Evolutionary conservation across 176 grass and related monocot genomes (phyloP), one percentile per base, ranked within the genome.

Genomic region (Neostapfia colusana): DNA sequence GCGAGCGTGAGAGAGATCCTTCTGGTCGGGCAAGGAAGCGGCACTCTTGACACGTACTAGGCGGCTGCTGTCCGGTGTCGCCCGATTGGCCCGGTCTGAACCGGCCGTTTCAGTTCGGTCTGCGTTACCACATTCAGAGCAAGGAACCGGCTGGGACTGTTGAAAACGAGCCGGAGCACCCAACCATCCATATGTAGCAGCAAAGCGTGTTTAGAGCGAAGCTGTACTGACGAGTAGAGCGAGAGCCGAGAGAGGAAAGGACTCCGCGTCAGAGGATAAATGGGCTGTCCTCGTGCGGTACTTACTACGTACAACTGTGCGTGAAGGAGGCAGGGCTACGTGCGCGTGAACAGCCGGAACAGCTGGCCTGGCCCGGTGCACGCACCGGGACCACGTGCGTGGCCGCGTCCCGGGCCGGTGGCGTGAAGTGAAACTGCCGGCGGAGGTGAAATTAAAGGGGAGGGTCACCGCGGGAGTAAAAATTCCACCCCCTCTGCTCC

Each of bases 321-420:
- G 58, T 41, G 59, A 60, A 35, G 50, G 60, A 61, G 74, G 73
- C 85, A 87, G 35, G 13, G n/a, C 7, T 65, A 57, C 85, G 74
- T 87, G 85, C 31, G 80, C 56, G 68, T 27, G 42, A 21, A 44
- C 18, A 3, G 53, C 74, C 57, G 41, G 7, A 59, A 72, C 85
- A 87, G 60, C 85, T 83, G 79, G 34, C 55, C 67, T 7, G 37
- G 58, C 28, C 59, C 26, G n/a, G 46, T 2, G 23, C 64, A 37
- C 1, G 34, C 15, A n/a, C 50, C 18, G 51, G 78, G 64, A 76
- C 46, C 81, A 16, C 63, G 39, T 17, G 42, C 70, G 18, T 10
- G 20, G 13, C 27, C 20, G 3, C 49, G 31, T 23, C 6, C 31
- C 48, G 2, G 44, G 5, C 5, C 27, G 8, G 34, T 38, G 36